Evolutionary conservation across 2,329 filamentous ascomycete genomes (phyloP).

Genomic region (Ascosphaera acerosa): DNA sequence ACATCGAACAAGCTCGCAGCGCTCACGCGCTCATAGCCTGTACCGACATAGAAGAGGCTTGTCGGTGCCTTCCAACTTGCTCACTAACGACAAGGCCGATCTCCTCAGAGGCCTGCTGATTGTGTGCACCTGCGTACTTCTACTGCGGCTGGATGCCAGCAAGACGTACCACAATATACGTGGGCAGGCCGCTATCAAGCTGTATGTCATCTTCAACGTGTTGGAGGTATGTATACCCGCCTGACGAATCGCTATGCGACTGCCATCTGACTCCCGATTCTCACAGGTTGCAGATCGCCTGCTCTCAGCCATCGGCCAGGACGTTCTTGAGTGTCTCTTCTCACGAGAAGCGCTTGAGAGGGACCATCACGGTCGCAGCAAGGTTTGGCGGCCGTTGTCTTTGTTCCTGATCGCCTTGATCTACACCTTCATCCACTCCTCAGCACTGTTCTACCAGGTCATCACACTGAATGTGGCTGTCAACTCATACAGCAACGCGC

Average conservation of each 20-base stretch:
- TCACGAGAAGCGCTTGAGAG: conserved; percentile 79
- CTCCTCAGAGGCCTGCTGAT: conserved; percentile 77
- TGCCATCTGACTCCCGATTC: not conserved
- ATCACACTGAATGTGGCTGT: conserved; percentile 95
- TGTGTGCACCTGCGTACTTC: conserved; percentile 53
- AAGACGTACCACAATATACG: conserved; percentile 96
- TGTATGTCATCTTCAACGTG: conserved; percentile 97
- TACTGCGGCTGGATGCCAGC: conserved; percentile 85
- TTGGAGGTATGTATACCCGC: conserved; percentile 34
- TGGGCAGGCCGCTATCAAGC: conserved; percentile 86
- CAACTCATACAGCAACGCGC: conserved; percentile 91
- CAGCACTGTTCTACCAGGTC: conserved; percentile 85
- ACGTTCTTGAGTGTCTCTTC: conserved; percentile 87
- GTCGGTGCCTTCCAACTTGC: conserved; percentile 61
- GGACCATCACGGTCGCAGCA: conserved; percentile 68
- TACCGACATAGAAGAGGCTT: conserved; percentile 46
- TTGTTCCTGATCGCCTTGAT: conserved; percentile 70
- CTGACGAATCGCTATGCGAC: not conserved
- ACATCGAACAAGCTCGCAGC: conserved; percentile 6
- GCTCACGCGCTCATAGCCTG: conserved; percentile 10
- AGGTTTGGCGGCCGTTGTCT: conserved; percentile 64
- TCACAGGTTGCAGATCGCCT: conserved; percentile 53
- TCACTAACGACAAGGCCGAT: conserved; percentile 83
- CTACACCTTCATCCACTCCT: conserved; percentile 73
- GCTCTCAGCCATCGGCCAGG: conserved; percentile 75